These are phyloP conservation scores for Penicillium odoratum DNA, from an alignment of 495 filamentous ascomycete genomes.

Conservation along the genomic window DNA sequence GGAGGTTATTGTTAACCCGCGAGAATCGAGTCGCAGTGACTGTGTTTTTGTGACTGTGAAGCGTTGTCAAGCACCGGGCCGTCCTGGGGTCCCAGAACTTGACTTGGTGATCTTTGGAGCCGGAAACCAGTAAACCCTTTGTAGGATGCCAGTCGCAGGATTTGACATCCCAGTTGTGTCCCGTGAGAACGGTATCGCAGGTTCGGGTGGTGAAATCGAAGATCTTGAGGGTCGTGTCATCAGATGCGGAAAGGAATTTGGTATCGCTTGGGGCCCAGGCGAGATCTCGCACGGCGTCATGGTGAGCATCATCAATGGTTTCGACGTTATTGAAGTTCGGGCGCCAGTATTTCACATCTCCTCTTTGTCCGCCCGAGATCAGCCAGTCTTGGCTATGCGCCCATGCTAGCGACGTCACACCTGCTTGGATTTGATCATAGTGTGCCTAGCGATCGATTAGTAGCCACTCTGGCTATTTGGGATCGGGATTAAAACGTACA, in stretches of 20 bases:
- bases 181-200: constrained; percentile 76
- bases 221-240: constrained; percentile 90
- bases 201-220: constrained; percentile 91
- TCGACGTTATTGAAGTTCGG: constrained; percentile 99
- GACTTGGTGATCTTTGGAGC: constrained; percentile 94
- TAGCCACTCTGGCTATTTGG: no score
- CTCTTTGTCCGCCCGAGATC: constrained; percentile 91
- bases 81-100: constrained; percentile 97
- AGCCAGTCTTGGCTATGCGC: constrained; percentile 97
- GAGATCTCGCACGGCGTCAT: constrained; percentile 86
- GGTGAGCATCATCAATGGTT: constrained; percentile 86
- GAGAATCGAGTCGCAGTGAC: constrained; percentile 90
- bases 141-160: constrained; percentile 96
- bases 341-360: constrained; percentile 97
- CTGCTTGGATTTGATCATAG: constrained; percentile 66
- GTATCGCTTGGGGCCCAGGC: constrained; percentile 89
- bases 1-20: constrained; percentile 72
- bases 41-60: constrained; percentile 97
- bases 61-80: constrained; percentile 82
- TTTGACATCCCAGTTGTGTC: constrained; percentile 96
- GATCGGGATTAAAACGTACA: constrained; percentile 33
- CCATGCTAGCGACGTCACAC: constrained; percentile 83
- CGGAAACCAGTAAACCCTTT: constrained; percentile 91
- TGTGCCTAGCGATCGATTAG: constrained; percentile 61
- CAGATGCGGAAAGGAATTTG: constrained; percentile 94